Evolutionary conservation across 78 protist species (phyloP), one percentile per base, ranked within the genome.

Genomic region (Mastigamoeba balamuthi): DNA sequence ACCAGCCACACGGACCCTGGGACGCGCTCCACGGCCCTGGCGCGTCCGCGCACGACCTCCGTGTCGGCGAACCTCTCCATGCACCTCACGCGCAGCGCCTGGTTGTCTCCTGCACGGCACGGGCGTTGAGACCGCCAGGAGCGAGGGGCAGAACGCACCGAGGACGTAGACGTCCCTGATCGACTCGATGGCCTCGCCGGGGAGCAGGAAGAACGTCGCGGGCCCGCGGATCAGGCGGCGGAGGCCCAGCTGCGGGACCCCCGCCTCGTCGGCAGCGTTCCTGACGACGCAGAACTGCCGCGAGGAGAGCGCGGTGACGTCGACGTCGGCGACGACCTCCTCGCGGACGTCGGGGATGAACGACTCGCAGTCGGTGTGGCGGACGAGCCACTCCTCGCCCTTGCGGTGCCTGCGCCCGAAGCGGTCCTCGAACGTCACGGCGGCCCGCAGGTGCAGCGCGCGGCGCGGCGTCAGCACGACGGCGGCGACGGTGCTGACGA

Each of bases 361-460:
- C 37, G 91, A 74, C 67, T 82, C 84, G 36, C 88, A 37, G 27
- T 85, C 86, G 63, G 63, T 30, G 67, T 43, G 52, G 36, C 89
- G 83, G 66, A 90, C 85, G 39, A 90, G 90, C 94, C 94, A 90
- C 71, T 85, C 86, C 44, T 88, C 89, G 28, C 94, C 94, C 27
- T 88, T 88, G 29, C 58, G 38, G 70, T 91, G 75, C 38, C 29
- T 23, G 58, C 53, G 72, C 4, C 87, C 89, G 72, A 77, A 84
- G 38, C 4, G 33, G 74, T 90, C 94, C 43, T 63, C 73, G 80
- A 88, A 89, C n/a, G 92, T 72, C 66, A 77, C 78, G n/a, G 73
- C 7, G 28, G 94, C 94, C 3, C 73, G 68, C 39, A 90, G 72
- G 37, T 90, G 91, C 25, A 88, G 66, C 3, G 90, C 92, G 17